phyloP scores from a whole-genome alignment of 768 basidiomycete species.

The Pleurotus tuoliensis region DNA sequence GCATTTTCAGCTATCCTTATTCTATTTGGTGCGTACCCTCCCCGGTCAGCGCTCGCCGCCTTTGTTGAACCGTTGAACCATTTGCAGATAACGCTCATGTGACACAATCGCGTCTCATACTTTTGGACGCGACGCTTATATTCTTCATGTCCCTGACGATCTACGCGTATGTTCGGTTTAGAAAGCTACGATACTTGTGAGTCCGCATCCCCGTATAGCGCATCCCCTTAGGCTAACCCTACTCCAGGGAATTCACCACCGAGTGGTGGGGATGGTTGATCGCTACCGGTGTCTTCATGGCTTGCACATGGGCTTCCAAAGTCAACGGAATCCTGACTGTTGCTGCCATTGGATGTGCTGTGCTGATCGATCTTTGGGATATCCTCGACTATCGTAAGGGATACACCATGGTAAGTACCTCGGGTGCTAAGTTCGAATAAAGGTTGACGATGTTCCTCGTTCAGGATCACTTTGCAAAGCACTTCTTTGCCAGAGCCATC shows the following conservation, averaged over 20 bases:
- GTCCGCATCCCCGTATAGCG: slow-evolving; percentile 17
- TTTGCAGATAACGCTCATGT: slow-evolving; percentile 89
- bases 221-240: not conserved
- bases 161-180: slow-evolving; percentile 90
- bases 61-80: not conserved
- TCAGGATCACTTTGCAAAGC: slow-evolving; percentile 85
- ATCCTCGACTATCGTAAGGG: slow-evolving; percentile 83
- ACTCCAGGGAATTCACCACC: slow-evolving; percentile 71
- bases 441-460: slow-evolving; percentile 1
- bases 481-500: slow-evolving; percentile 80
- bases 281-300: slow-evolving; percentile 89
- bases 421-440: not conserved
- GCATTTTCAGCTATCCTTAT: slow-evolving; percentile 86
- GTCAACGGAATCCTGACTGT: slow-evolving; percentile 97
- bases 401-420: slow-evolving; percentile 63
- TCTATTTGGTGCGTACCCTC: slow-evolving; percentile 69
- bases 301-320: slow-evolving; percentile 95
- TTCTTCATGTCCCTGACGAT: slow-evolving; percentile 96
- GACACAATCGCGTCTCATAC: slow-evolving; percentile 92
- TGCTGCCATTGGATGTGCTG: slow-evolving; percentile 82
- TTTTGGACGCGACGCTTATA: slow-evolving; percentile 89
- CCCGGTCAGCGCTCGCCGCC: not conserved
- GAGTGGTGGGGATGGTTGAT: slow-evolving; percentile 96
- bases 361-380: slow-evolving; percentile 92
- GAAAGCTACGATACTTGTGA: slow-evolving; percentile 87